Percentiles rank a stretch among this genome's conserved stretches.
phyloP scores from a whole-genome alignment of 1,284 basidiomycete species.

The Laetiporus sulphureus region DNA sequence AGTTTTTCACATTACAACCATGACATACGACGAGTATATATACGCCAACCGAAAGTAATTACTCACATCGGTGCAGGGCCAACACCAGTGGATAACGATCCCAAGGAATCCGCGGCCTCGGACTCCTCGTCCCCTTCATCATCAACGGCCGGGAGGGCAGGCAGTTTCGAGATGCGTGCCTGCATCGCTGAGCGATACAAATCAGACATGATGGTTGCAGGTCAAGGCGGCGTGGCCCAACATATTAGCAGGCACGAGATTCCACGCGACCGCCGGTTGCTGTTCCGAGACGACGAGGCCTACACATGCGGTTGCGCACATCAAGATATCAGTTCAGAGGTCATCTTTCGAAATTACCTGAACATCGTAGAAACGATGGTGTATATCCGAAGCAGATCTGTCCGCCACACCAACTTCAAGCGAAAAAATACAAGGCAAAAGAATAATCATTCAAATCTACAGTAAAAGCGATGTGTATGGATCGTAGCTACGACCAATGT shows the following conservation, averaged over 20 bases:
- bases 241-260: too few relatives aligned
- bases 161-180: slow-evolving; percentile 61
- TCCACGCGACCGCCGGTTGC: too few relatives aligned
- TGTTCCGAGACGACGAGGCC: too few relatives aligned
- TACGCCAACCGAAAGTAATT: not conserved
- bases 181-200: slow-evolving; percentile 64
- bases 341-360: not conserved
- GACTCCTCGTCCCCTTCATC: slow-evolving; percentile 53
- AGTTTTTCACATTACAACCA: not conserved
- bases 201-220: slow-evolving; percentile 57
- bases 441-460: too few relatives aligned
- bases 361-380: too few relatives aligned
- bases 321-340: not conserved
- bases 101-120: slow-evolving; percentile 59
- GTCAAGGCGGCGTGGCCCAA: too few relatives aligned
- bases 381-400: too few relatives aligned
- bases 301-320: too few relatives aligned
- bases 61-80: slow-evolving; percentile 55
- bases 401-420: too few relatives aligned
- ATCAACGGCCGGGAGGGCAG: slow-evolving; percentile 38
- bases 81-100: slow-evolving; percentile 50
- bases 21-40: not conserved
- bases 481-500: too few relatives aligned
- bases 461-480: too few relatives aligned
- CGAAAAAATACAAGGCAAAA: too few relatives aligned